Percentiles rank a stretch among this genome's conserved stretches.
phyloP scores from a whole-genome alignment of 768 basidiomycete genomes.

The Leucocoprinus leucothites region DNA sequence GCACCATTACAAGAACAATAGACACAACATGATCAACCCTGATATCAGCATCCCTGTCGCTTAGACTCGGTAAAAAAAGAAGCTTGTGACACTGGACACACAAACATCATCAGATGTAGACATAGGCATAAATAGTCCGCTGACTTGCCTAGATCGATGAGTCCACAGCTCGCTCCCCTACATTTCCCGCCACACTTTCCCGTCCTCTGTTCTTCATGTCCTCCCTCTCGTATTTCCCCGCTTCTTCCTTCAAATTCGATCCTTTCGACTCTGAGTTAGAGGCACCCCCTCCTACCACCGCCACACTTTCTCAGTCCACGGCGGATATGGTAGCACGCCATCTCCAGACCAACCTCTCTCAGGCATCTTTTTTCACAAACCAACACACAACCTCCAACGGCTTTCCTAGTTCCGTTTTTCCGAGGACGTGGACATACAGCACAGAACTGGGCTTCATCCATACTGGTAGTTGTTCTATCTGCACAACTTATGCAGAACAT shows the following conservation, averaged over 20 bases:
- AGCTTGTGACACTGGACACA: not conserved
- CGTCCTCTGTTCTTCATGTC: not conserved
- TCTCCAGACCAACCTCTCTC: not conserved
- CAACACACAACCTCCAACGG: not conserved
- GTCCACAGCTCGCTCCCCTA: conserved; percentile 3
- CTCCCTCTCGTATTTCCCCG: not conserved
- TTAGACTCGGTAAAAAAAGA: not conserved
- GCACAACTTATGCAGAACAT: conserved; percentile 2
- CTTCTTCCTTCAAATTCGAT: not conserved
- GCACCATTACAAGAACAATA: not conserved
- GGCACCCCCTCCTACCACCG: conserved; percentile 1
- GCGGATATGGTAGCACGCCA: not conserved
- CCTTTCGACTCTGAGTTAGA: conserved; percentile 5
- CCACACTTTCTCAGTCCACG: not conserved
- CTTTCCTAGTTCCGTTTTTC: not conserved
- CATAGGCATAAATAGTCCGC: conserved; percentile 6
- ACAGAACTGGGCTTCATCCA: conserved; percentile 4
- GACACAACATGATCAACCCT: not conserved
- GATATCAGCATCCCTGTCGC: not conserved
- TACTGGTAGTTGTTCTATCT: conserved; percentile 3
- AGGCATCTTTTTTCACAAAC: not conserved
- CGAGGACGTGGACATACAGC: not conserved
- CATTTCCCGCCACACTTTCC: not conserved
- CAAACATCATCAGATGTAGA: not conserved
- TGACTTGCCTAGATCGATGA: conserved; percentile 3